phyloP scores from a whole-genome alignment of 2,329 filamentous ascomycete genomes.

The Hortaea sp. region DNA sequence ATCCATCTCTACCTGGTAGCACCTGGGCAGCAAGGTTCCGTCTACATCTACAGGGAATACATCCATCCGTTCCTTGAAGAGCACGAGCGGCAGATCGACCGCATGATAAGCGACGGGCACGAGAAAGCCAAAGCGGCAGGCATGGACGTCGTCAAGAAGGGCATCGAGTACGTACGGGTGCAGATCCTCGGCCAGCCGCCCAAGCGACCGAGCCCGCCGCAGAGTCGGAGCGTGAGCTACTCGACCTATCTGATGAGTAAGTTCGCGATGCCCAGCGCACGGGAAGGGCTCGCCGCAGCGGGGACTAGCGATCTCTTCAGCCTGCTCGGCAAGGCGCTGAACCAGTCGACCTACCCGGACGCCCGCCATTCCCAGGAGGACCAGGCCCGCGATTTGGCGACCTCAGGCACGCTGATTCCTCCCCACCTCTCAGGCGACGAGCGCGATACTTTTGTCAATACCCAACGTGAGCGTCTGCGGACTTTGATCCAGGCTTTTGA shows the following conservation, averaged over 20 bases:
- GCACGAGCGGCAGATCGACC: conserved; percentile 82
- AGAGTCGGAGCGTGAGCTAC: conserved; percentile 46
- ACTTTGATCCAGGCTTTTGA: conserved; percentile 69
- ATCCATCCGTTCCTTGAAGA: conserved; percentile 79
- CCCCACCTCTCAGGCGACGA: conserved; percentile 59
- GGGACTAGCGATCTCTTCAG: conserved; percentile 61
- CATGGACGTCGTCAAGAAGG: conserved; percentile 44
- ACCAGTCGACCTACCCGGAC: conserved; percentile 31
- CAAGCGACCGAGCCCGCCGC: conserved; percentile 38
- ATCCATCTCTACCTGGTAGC: conserved; percentile 90
- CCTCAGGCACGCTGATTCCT: conserved; percentile 59
- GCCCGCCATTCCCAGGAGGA: conserved; percentile 27
- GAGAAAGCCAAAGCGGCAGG: conserved; percentile 68
- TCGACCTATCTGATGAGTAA: conserved; percentile 73
- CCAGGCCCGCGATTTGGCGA: conserved; percentile 42
- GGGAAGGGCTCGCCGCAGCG: conserved; percentile 39
- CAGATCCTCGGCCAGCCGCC: conserved; percentile 70
- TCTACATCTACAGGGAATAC: conserved; percentile 71
- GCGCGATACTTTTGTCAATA: conserved; percentile 61
- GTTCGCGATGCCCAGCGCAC: conserved; percentile 69
- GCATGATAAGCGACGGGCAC: conserved; percentile 74
- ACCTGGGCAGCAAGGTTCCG: conserved; percentile 93
- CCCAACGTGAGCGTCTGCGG: conserved; percentile 68
- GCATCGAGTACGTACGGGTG: conserved; percentile 52
- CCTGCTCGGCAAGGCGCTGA: conserved; percentile 64